Conservation (phyloP, 2,329 filamentous ascomycete genomes). For the Tolypocladium ovalisporum region DNA sequence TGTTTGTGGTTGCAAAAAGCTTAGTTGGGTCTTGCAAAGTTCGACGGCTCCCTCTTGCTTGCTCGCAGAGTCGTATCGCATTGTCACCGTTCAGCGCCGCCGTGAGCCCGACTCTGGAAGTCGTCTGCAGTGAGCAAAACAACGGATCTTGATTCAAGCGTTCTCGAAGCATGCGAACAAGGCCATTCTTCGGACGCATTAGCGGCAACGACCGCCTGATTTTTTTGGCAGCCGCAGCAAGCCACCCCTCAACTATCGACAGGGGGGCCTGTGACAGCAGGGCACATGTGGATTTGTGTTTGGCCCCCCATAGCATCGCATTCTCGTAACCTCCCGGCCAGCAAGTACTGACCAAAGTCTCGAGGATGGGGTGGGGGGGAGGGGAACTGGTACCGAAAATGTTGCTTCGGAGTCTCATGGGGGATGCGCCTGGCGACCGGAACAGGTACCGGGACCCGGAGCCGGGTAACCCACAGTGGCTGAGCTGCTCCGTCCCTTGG, state of each 20-base stretch:
- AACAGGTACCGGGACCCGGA: neutral
- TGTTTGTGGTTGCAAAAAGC: neutral
- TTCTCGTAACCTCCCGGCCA: neutral
- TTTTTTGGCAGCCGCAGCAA: neutral
- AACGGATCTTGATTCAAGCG: neutral
- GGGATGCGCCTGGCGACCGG: neutral
- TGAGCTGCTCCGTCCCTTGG: neutral
- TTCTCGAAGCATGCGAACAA: neutral
- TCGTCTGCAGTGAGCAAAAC: neutral
- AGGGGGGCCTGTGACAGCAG: neutral
- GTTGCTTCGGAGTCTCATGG: no score
- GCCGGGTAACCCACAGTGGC: neutral
- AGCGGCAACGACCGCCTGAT: neutral
- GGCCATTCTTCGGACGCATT: neutral
- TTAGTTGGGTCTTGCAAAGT: neutral
- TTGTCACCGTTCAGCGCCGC: neutral
- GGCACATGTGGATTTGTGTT: neutral
- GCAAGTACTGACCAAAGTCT: no score
- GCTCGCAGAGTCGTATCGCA: neutral
- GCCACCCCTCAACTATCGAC: neutral
- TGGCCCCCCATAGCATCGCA: neutral
- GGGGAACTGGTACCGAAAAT: no score
- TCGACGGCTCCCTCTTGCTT: neutral
- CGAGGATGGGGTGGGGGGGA: no score
- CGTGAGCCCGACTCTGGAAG: neutral